Base-by-base conservation (phyloP, 2,329 filamentous ascomycete genomes). In the Neodidymelliopsis sp. region DNA sequence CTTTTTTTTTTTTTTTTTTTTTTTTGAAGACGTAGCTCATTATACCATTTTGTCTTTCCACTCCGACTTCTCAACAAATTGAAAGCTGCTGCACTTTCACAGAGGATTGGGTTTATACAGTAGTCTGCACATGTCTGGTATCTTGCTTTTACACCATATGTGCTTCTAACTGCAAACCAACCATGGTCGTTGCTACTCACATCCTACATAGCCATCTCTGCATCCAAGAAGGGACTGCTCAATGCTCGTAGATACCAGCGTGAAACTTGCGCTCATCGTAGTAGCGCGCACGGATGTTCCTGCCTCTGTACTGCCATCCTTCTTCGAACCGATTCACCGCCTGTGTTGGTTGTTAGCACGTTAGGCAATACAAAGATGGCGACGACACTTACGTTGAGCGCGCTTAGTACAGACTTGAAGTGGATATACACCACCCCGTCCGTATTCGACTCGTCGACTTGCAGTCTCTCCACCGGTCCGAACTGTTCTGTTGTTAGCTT, bases 221-320 rank as follows among this genome's bases (percentile, higher is more conserved):
- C n/a, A n/a, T n/a, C n/a, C n/a, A 19, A 3, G 4, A 6, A 31
- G 8, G 2, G 13, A 18, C 22, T 12, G 9, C 5, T 44, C 20
- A 69, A 29, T 67, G 54, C 12, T 72, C 67, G 33, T 61, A 71
- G 7, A 65, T 56, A 4, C 59, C 60, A 3, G 79, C 75, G 56
- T 95, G 91, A 67, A 97, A 99, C 63, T 84, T 89, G 33, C 93
- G 90, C 5, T 79, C 79, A 63, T 95, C 85, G 71, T 89, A 97
- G 69, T 92, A 97, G 40, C 81, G 83, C 0, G 92, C 90, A n/a
- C 79, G 77, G 48, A 97, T 95, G 9, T 81, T 79, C 69, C 96
- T 96, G 4, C 90, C 92, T 57, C 91, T 92, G 72, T 97, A 97
- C 57, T 92, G 92, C 73, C 96, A 97, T 42, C 91, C 85, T 12